Percentiles rank a stretch among this genome's conserved stretches.
These are phyloP conservation scores for Hibiscus tridactylites DNA, from an alignment of 345 rosid genomes.

Conservation along the genomic window DNA sequence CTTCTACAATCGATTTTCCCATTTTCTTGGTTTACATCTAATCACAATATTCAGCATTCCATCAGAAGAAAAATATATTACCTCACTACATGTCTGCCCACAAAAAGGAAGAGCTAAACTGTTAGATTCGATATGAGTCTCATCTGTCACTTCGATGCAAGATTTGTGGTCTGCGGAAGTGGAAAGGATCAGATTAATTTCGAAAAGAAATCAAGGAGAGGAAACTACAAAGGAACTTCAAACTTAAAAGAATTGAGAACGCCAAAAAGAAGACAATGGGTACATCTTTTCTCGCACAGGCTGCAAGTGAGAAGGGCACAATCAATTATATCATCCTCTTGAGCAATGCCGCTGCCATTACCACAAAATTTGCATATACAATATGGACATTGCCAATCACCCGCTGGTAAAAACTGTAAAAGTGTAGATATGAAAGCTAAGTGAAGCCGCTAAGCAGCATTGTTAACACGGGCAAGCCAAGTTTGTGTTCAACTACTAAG, in stretches of 20 bases:
- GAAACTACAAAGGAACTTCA: neutral
- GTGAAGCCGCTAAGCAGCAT: neutral
- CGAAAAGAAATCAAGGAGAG: neutral
- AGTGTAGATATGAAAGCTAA: neutral
- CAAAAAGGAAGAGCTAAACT: constrained; percentile 47
- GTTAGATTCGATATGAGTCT: constrained; percentile 26
- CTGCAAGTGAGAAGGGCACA: constrained; percentile 33
- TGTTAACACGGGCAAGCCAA: neutral
- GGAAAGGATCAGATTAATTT: constrained; percentile 13
- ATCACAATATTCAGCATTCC: neutral
- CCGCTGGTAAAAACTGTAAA: constrained; percentile 74
- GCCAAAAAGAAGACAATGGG: constrained; percentile 12
- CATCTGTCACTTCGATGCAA: constrained; percentile 48
- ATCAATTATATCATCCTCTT: constrained; percentile 25
- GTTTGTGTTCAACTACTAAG: neutral
- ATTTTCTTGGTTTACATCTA: neutral
- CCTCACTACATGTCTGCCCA: constrained; percentile 75
- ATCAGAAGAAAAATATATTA: constrained; percentile 12
- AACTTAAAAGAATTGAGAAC: constrained; percentile 5
- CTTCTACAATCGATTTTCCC: neutral
- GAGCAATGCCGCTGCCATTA: constrained; percentile 23
- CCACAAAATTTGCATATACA: constrained; percentile 93
- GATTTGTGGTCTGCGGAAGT: constrained; percentile 58
- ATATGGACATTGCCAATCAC: constrained; percentile 88
- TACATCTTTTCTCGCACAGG: constrained; percentile 89